Conservation (phyloP, 495 filamentous ascomycete species). For the Acidomyces sp. region DNA sequence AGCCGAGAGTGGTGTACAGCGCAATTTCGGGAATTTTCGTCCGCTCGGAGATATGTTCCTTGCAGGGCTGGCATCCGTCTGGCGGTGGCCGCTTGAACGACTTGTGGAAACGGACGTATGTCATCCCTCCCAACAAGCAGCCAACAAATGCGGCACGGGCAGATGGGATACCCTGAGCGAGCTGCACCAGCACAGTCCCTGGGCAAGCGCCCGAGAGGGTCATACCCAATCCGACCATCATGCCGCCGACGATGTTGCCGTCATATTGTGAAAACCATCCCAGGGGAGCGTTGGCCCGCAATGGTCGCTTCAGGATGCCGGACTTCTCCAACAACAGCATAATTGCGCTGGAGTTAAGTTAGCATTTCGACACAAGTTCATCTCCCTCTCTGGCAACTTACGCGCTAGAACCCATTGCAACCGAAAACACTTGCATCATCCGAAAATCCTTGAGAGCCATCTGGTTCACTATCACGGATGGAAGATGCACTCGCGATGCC, state of each 20-base stretch:
- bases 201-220: constrained; percentile 43
- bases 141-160: constrained; percentile 27
- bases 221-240: constrained; percentile 42
- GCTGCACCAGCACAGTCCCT: constrained; percentile 41
- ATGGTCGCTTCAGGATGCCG: constrained; percentile 2
- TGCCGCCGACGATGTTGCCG: constrained; percentile 44
- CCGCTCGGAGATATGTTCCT: background rate
- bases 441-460: constrained; percentile 41
- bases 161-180: constrained; percentile 35
- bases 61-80: too few relatives aligned
- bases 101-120: background rate
- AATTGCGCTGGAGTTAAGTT: background rate
- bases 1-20: background rate
- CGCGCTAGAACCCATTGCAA: constrained; percentile 42
- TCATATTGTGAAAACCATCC: constrained; percentile 20
- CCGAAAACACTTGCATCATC: constrained; percentile 45
- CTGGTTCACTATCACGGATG: constrained; percentile 40
- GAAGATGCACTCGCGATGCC: constrained; percentile 39
- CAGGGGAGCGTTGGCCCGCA: constrained; percentile 1
- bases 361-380: too few relatives aligned
- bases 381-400: too few relatives aligned
- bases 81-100: too few relatives aligned
- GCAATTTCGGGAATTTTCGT: background rate
- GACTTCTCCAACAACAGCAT: constrained; percentile 4
- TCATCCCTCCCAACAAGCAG: constrained; percentile 13